Percentiles rank a stretch among this genome's conserved stretches.
Conservation (phyloP, 352 stramenopile genomes). For the Phytophthora ramorum region DNA sequence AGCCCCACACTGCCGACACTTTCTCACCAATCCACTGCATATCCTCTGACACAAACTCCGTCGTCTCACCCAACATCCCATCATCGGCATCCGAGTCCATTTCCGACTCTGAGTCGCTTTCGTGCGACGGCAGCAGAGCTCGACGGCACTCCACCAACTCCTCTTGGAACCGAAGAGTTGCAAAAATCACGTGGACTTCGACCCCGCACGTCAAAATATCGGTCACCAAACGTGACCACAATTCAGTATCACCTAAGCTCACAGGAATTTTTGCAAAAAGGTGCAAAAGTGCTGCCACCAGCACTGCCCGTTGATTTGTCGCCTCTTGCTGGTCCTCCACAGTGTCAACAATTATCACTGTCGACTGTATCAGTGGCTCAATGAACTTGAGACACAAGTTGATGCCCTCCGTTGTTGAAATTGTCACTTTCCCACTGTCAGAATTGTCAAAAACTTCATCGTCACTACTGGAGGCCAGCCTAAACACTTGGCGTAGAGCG, state of each 20-base stretch:
- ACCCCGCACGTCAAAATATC: conserved; percentile 46
- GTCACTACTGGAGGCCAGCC: conserved; percentile 10
- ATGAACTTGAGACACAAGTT: conserved; percentile 39
- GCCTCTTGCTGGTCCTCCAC: conserved; percentile 30
- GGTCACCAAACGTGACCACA: conserved; percentile 33
- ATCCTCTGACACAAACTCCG: conserved; percentile 32
- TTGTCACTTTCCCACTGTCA: not conserved
- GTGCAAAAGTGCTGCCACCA: conserved; percentile 49
- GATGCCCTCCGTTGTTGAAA: conserved; percentile 24
- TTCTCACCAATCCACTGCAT: conserved; percentile 43
- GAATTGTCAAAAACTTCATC: conserved; percentile 8
- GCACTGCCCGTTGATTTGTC: conserved; percentile 29
- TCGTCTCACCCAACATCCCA: conserved; percentile 10
- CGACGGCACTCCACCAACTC: conserved; percentile 46
- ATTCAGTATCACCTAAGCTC: not conserved
- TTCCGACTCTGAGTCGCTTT: conserved; percentile 44
- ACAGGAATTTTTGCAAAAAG: conserved; percentile 36
- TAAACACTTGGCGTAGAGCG: conserved; percentile 46
- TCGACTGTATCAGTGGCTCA: conserved; percentile 40
- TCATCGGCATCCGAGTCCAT: conserved; percentile 41
- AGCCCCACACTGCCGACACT: conserved; percentile 35
- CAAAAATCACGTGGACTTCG: conserved; percentile 44
- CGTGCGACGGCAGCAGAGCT: conserved; percentile 46
- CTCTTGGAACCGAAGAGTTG: conserved; percentile 67
- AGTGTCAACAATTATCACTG: conserved; percentile 7